phyloP scores from a whole-genome alignment of 306 rosid genomes.

The Fragaria vesca region DNA sequence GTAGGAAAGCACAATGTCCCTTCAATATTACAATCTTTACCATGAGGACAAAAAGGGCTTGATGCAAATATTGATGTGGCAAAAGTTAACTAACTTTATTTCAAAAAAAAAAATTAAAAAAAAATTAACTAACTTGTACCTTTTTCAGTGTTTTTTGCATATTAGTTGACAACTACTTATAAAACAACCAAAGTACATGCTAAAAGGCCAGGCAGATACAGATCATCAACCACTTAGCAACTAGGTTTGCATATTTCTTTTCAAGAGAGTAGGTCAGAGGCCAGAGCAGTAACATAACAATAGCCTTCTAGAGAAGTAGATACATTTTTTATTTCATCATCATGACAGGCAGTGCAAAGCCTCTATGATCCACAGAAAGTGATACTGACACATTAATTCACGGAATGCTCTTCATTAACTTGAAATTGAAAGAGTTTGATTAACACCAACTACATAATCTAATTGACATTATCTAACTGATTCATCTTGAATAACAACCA shows the following conservation, averaged over 20 bases:
- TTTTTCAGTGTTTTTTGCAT: background rate
- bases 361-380: background rate
- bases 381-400: background rate
- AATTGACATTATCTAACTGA: slow-evolving; percentile 9
- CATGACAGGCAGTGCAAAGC: background rate
- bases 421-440: background rate
- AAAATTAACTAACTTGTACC: no score
- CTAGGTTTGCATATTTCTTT: background rate
- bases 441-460: background rate
- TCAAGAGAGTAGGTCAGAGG: background rate
- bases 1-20: background rate
- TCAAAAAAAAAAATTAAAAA: no score
- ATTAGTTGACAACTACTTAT: background rate
- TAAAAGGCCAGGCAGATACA: background rate
- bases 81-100: background rate
- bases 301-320: background rate
- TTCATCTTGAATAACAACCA: background rate
- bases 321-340: background rate
- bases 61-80: background rate
- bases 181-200: background rate
- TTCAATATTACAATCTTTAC: background rate
- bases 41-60: background rate
- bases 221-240: background rate
- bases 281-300: background rate
- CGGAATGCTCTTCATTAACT: background rate